Evolutionary conservation across 805 yeast species (phyloP), one percentile per base, ranked within the genome.

Genomic region (Ogataea methanolica): DNA sequence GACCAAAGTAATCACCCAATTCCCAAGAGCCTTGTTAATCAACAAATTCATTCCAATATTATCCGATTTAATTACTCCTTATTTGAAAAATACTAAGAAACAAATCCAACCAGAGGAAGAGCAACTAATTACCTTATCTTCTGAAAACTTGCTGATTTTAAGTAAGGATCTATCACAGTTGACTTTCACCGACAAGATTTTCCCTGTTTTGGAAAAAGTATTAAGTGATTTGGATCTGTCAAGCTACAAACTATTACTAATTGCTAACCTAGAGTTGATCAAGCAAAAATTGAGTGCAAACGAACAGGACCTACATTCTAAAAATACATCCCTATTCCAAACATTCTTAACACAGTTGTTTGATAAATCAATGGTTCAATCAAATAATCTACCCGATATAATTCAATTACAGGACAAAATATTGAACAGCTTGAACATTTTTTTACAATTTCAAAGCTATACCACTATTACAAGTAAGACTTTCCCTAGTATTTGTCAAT

Each of bases 41-140:
- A 82, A 83, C 56, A 92, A 92, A 60, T 76, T 92, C 35, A 69
- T 91, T 23, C 92, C 96, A 2, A 73, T 83, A 2, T 70, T 90
- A 39, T 63, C 81, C 7, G 83, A 77, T 23, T 60, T 79, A 2
- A 59, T 85, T 11, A 62, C 65, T 17, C 76, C 70, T n/a, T 54
- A 51, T 17, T 42, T 78, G 62, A 50, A 29, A 4, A 17, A 17
- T 29, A 35, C n/a, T 17, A 36, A 39, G n/a, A 17, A 31, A n/a
- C 15, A 35, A 36, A 12, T 53, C 14, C 42, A 39, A 46, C 49
- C 45, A 7, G 57, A 56, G 6, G 62, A 56, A 35, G 73, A 72
- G 33, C 59, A 67, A 14, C 63, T 76, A 50, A 69, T 79, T 6
- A 73, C 75, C 37, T 66, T 63, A 38, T 74, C 79, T 11, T 65